These are phyloP conservation scores for Pugionium dolabratum DNA, from an alignment of 345 rosid species.

Conservation along the genomic window DNA sequence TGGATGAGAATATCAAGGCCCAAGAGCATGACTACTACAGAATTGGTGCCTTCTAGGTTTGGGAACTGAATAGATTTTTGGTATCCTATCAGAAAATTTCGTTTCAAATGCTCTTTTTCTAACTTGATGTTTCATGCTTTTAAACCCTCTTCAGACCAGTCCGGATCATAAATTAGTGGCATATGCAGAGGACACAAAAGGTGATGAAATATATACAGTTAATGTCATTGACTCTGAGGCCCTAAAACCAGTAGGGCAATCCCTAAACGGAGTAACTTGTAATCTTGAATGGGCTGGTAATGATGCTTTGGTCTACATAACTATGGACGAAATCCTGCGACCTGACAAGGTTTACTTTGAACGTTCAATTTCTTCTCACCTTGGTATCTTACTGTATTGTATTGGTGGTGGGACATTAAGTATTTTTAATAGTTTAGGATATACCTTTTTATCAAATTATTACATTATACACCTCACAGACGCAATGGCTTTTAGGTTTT, in stretches of 20 bases:
- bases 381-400: neutral
- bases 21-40: constrained; percentile 55
- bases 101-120: neutral
- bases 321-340: constrained; percentile 86
- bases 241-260: constrained; percentile 49
- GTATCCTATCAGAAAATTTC: neutral
- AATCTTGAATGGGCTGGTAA: constrained; percentile 79
- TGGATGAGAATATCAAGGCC: constrained; percentile 88
- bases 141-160: constrained; percentile 52
- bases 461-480: constrained; percentile 1
- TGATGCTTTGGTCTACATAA: constrained; percentile 68
- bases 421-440: neutral
- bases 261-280: constrained; percentile 57
- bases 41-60: constrained; percentile 66
- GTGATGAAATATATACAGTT: constrained; percentile 73
- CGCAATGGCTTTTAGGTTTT: neutral
- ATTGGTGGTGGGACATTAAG: neutral
- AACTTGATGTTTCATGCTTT: neutral
- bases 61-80: neutral
- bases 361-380: neutral
- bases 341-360: constrained; percentile 69
- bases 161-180: constrained; percentile 78
- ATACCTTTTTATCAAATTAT: neutral
- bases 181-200: constrained; percentile 85
- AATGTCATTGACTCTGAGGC: constrained; percentile 68